Evolutionary conservation across 805 yeast species (phyloP).

Genomic region (Monosporozyma servazzii): DNA sequence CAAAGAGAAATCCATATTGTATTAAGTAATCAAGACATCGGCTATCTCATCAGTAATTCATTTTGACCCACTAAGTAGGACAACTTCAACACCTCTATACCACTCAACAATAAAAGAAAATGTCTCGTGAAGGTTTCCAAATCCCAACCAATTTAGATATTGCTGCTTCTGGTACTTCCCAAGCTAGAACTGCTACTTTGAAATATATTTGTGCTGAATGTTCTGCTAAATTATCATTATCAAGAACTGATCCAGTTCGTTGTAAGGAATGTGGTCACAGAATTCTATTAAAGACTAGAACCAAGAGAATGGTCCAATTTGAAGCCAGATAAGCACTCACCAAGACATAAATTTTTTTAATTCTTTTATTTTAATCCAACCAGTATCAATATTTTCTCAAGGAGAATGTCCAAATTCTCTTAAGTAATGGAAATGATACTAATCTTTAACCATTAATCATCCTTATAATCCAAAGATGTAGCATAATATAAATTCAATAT

Average conservation of each 20-base stretch:
- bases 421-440: not conserved
- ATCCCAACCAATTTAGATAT: conserved; percentile 77
- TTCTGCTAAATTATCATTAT: conserved; percentile 77
- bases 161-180: conserved; percentile 72
- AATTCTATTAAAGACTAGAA: conserved; percentile 92
- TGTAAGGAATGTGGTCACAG: conserved; percentile 99
- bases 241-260: conserved; percentile 92
- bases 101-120: conserved; percentile 8
- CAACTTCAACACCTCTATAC: not conserved
- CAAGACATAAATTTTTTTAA: not conserved
- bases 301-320: conserved; percentile 90
- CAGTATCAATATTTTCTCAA: not conserved
- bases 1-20: not conserved
- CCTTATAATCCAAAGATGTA: not conserved
- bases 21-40: not conserved
- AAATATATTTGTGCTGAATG: conserved; percentile 95
- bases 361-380: not conserved
- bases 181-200: conserved; percentile 70
- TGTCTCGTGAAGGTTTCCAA: conserved; percentile 77
- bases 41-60: not conserved
- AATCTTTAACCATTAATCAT: not conserved
- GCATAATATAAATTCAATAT: conserved; percentile 4
- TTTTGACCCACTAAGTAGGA: not conserved
- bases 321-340: conserved; percentile 56
- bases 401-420: not conserved